Conservation (phyloP, 2,329 filamentous ascomycete genomes). For the Aspergillus pseudoglaucus region DNA sequence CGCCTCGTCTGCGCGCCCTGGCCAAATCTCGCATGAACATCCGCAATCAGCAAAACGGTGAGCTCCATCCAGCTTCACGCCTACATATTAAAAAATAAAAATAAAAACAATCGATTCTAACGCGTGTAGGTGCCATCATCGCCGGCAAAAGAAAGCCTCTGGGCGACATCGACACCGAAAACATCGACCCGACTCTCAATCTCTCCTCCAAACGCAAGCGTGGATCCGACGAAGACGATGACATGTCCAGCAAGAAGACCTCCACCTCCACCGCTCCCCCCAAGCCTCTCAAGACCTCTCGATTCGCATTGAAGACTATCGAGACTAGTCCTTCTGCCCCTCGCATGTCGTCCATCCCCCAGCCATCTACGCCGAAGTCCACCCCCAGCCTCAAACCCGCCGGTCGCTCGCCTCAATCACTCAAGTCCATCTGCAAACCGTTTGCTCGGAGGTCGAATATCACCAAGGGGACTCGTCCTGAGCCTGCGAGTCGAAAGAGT, state of each 20-base stretch:
- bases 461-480: constrained; percentile 58
- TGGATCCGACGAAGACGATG: constrained; percentile 21
- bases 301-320: constrained; percentile 26
- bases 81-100: too few species aligned
- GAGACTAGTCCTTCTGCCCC: constrained; percentile 14
- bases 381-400: constrained; percentile 62
- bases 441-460: constrained; percentile 60
- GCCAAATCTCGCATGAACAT: constrained; percentile 27
- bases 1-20: constrained; percentile 24
- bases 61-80: constrained; percentile 1
- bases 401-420: constrained; percentile 70
- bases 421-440: constrained; percentile 62
- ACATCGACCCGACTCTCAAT: constrained; percentile 50
- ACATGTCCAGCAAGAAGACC: constrained; percentile 10
- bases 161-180: constrained; percentile 47
- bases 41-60: constrained; percentile 29
- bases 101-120: constrained; percentile 3
- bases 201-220: constrained; percentile 44
- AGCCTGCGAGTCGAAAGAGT: constrained; percentile 50
- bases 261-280: constrained; percentile 19
- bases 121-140: constrained; percentile 8
- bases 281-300: constrained; percentile 49
- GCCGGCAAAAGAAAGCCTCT: constrained; percentile 12
- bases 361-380: constrained; percentile 38
- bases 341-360: constrained; percentile 10